Evolutionary conservation across 2,329 filamentous ascomycete species (phyloP), one percentile per base, ranked within the genome.

Genomic region (Alternaria sp.): DNA sequence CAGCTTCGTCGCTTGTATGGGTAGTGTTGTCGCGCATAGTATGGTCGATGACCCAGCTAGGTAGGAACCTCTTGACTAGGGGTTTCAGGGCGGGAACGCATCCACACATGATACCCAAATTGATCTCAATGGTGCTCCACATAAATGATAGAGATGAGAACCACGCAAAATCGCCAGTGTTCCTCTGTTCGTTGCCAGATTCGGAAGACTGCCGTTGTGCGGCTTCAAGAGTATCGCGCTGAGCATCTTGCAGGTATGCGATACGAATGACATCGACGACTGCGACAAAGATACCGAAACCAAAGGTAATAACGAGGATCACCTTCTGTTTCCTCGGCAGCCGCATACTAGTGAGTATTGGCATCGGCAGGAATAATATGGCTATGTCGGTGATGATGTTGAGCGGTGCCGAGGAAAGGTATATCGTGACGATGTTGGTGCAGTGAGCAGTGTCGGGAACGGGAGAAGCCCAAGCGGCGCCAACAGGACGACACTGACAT

Each of bases 11-110:
- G 61, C 71, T 76, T 18, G 69, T 75, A 21, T 69, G 68, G 30
- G 75, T 77, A 3, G 66, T 67, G 6, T 71, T 69, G 41, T 79
- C 74, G 21, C 72, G 68, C 26, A 75, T 66, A 7, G 73, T 79
- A 4, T 76, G 74, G 69, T 88, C 86, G 50, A 85, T 83, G 50
- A 90, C 82, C 78, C 89, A 80, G 53, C 82, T 83, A 6, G 88
- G 88, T 33, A 88, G 70, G 60, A 89, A 84, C 11, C 86, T 82
- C 44, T 92, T 87, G 59, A 95, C 89, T 7, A 98, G 83, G 1
- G 95, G 94, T 77, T 97, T 97, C 65, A 97, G 82, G 0, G 92
- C 95, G 9, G 95, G 95, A n/a, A 97, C 92, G 72, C 94, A 97
- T 45, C 92, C 94, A 75, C 93, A 97, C 67, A 94, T 90, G 71